Conservation (phyloP, 2,329 filamentous ascomycete species). For the Alternaria atra region DNA sequence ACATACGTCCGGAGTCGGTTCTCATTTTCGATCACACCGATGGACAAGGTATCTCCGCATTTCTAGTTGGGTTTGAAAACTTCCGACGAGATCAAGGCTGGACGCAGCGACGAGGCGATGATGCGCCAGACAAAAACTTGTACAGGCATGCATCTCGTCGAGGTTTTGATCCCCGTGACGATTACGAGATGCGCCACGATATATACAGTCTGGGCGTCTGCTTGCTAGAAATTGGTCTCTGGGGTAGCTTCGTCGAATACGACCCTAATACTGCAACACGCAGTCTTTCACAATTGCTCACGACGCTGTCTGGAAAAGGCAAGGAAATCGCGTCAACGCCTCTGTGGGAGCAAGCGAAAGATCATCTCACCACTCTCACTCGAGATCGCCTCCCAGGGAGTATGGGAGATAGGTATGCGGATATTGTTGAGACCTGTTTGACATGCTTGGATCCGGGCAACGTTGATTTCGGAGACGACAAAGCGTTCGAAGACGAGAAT, state of each 20-base stretch:
- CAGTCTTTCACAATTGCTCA: slow-evolving; percentile 15
- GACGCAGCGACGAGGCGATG: slow-evolving; percentile 51
- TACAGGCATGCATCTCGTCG: slow-evolving; percentile 63
- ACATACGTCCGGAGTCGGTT: slow-evolving; percentile 56
- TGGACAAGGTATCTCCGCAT: slow-evolving; percentile 25
- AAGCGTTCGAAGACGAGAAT: too few relatives aligned
- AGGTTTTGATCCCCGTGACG: slow-evolving; percentile 50
- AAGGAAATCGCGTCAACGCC: not conserved
- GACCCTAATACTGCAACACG: not conserved
- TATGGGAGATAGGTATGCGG: slow-evolving; percentile 49
- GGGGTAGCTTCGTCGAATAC: slow-evolving; percentile 51
- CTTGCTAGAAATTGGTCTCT: slow-evolving; percentile 63
- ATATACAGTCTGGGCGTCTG: slow-evolving; percentile 66
- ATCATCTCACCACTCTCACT: not conserved
- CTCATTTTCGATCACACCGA: slow-evolving; percentile 38
- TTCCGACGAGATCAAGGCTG: slow-evolving; percentile 51
- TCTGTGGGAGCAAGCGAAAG: not conserved
- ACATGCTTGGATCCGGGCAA: slow-evolving; percentile 24
- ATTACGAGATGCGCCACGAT: slow-evolving; percentile 64
- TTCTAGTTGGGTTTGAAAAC: slow-evolving; percentile 58
- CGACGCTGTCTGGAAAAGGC: not conserved
- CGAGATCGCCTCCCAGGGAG: not conserved
- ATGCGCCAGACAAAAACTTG: slow-evolving; percentile 55
- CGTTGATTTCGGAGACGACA: too few relatives aligned
- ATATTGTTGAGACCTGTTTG: slow-evolving; percentile 28